These are phyloP conservation scores for Kingdonia uniflora DNA, from an alignment of 164 flowering plant species.

Conservation along the genomic window DNA sequence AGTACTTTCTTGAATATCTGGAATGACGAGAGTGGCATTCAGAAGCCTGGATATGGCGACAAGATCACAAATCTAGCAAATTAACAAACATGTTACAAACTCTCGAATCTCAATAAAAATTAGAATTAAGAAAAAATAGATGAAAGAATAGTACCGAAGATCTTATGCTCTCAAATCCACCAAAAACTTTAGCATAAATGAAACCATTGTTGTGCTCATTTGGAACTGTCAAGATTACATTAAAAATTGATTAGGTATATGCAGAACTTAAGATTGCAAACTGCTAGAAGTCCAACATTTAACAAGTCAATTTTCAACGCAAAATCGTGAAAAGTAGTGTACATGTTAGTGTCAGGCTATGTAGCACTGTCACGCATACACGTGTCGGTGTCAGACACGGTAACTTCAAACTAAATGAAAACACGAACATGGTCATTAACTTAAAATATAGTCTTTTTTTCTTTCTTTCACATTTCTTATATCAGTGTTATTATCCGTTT, in stretches of 20 bases:
- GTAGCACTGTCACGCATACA: no score
- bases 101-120: background rate
- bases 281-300: background rate
- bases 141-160: constrained; percentile 1
- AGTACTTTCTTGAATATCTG: constrained; percentile 88
- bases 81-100: constrained; percentile 6
- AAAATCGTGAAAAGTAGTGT: background rate
- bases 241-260: background rate
- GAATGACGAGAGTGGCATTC: constrained; percentile 85
- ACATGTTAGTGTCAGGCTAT: no score
- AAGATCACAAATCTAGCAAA: constrained; percentile 72
- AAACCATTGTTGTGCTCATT: constrained; percentile 56
- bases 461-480: no score
- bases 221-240: constrained; percentile 39
- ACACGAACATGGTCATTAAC: no score
- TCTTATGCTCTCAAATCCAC: constrained; percentile 78
- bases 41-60: constrained; percentile 82
- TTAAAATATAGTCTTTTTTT: no score
- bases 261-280: no score
- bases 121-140: background rate
- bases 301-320: background rate
- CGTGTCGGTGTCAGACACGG: no score
- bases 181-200: constrained; percentile 89
- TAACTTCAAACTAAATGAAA: no score
- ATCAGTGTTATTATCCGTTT: no score